Percentiles rank a stretch among this genome's conserved stretches.
These are phyloP conservation scores for Aeschynomene evenia DNA, from an alignment of 306 rosid species.

Conservation along the genomic window DNA sequence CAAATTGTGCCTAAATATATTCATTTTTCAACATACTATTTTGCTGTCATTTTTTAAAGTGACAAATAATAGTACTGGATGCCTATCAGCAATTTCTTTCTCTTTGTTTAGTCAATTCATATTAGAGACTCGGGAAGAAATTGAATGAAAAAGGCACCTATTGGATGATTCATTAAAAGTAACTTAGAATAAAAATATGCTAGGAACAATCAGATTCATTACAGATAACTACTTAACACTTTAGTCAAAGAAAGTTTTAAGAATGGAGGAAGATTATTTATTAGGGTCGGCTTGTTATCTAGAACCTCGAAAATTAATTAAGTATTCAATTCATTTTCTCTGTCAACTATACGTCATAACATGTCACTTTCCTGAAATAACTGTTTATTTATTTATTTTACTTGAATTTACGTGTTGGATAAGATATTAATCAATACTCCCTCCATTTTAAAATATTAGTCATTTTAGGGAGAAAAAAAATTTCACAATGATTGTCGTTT, in stretches of 20 bases:
- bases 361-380: not conserved
- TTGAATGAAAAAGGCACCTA: not conserved
- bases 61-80: no score
- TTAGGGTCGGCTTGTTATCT: not conserved
- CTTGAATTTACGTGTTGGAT: not conserved
- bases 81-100: not conserved
- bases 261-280: not conserved
- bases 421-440: no score
- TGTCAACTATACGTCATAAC: not conserved
- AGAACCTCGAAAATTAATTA: not conserved
- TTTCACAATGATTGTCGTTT: no score
- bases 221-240: not conserved
- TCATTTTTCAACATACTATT: no score
- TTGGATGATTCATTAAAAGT: not conserved
- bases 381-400: not conserved
- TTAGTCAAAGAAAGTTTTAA: not conserved
- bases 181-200: not conserved
- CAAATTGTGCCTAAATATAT: no score
- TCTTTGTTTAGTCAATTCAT: conserved; percentile 13
- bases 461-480: no score
- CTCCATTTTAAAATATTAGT: no score
- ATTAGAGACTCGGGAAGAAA: not conserved
- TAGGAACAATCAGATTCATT: not conserved
- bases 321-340: not conserved
- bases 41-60: no score